These are phyloP conservation scores for Solanum peruvianum DNA, from an alignment of 257 asterid species.

Conservation along the genomic window DNA sequence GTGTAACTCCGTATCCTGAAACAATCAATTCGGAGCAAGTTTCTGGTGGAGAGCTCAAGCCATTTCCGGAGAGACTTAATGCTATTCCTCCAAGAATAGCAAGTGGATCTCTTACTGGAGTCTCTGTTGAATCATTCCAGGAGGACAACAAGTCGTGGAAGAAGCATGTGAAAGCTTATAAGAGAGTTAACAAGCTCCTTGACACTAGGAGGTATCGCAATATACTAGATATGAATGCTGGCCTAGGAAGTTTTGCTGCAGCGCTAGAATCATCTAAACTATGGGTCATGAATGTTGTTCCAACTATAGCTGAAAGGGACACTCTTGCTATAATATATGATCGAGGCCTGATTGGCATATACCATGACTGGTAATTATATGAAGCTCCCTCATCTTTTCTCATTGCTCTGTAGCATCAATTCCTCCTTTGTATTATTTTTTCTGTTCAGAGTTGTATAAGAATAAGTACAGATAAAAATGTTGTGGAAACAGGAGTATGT, in stretches of 20 bases:
- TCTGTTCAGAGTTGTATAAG: background rate
- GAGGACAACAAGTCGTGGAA: slow-evolving; percentile 29
- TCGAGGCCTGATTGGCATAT: slow-evolving; percentile 34
- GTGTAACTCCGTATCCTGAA: slow-evolving; percentile 19
- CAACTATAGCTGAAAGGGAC: slow-evolving; percentile 24
- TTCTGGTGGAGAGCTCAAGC: slow-evolving; percentile 26
- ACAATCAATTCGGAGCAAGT: slow-evolving; percentile 15
- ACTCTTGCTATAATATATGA: slow-evolving; percentile 33
- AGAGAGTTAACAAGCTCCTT: slow-evolving; percentile 18
- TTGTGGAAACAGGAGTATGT: background rate
- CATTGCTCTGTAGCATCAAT: background rate
- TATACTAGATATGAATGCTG: slow-evolving; percentile 45
- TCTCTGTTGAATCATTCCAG: slow-evolving; percentile 16
- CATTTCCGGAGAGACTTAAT: slow-evolving; percentile 28
- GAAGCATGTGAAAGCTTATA: slow-evolving; percentile 23
- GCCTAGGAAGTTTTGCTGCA: slow-evolving; percentile 37
- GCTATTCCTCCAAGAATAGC: slow-evolving; percentile 27
- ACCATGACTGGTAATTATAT: slow-evolving; percentile 28
- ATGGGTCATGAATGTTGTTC: slow-evolving; percentile 44
- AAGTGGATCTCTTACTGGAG: slow-evolving; percentile 15
- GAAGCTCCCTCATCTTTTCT: background rate
- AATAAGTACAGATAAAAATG: background rate
- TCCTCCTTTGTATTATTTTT: background rate
- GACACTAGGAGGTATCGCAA: slow-evolving; percentile 24
- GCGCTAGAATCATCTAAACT: slow-evolving; percentile 19